Base-by-base conservation (phyloP, 2,329 filamentous ascomycete species). In the Tolypocladium sp. region DNA sequence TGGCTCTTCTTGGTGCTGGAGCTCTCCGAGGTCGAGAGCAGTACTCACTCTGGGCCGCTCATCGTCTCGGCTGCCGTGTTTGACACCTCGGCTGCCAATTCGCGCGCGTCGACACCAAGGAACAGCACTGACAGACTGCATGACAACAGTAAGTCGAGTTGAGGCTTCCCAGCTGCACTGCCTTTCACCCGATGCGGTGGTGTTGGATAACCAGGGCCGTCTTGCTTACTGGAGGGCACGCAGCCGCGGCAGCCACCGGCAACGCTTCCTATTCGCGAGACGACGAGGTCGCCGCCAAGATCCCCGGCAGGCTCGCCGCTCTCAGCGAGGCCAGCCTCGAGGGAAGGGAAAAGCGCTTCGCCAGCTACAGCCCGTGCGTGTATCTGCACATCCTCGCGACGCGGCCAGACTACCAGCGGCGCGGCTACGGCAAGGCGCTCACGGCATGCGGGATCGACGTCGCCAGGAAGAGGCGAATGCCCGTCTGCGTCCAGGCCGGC, bases 301-400 rank as follows among this genome's bases (percentile, higher is more conserved):
- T 53, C 1, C 55, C 57, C 40, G 55, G 49, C 20, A 57, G 15
- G n/a, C 49, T 59, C 25, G 57, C 42, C 2, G 37, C 33, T 17
- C 57, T 61, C n/a, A 10, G 5, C 13, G 17, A 13, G n/a, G 52
- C 59, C 51, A 22, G 22, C 22, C 10, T 17, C 10, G 42, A 55
- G 17, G 59, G 57, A 12, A 53, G 56, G 17, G 40, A 8, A 17
- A 53, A 25, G 30, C 53, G 58, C 55, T 61, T 61, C 38, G 40
- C 35, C 35, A 22, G 17, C 33, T 54, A 56, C 20, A 49, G 38
- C 22, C 62, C 60, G 17, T 61, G 56, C 44, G 22, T 64, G 15
- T 41, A 57, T 40, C 60, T 65, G 33, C 59, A 56, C 33, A 13
- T 63, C n/a, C 56, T 65, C 17, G 62, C 60, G 17, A 64, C 62